Evolutionary conservation across 441 rosid genomes (phyloP).

Genomic region (Jatropha multifida): DNA sequence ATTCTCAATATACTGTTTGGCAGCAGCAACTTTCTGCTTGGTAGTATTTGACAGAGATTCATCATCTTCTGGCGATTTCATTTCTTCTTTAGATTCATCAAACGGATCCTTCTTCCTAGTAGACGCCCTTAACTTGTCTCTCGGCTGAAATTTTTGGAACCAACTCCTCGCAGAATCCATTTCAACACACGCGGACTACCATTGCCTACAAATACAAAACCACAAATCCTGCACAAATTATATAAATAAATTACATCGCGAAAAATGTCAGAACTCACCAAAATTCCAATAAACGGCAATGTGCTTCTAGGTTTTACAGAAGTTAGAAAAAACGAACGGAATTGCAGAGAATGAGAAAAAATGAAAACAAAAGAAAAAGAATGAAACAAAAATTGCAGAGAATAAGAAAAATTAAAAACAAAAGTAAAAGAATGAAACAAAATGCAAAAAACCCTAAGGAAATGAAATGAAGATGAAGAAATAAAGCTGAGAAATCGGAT

Average conservation of each 20-base stretch:
- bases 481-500: constrained; percentile 40
- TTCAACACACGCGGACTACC: background rate
- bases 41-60: constrained; percentile 66
- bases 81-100: constrained; percentile 29
- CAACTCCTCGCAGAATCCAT: constrained; percentile 97
- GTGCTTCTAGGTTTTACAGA: background rate
- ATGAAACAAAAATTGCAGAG: background rate
- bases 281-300: background rate
- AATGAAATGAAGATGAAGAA: background rate
- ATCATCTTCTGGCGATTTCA: constrained; percentile 36
- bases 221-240: too few relatives aligned
- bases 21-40: constrained; percentile 87
- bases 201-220: background rate
- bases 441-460: background rate
- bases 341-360: background rate
- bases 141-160: constrained; percentile 79
- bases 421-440: background rate
- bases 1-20: constrained; percentile 92
- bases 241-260: too few relatives aligned
- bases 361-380: background rate
- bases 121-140: constrained; percentile 56
- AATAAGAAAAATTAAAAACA: background rate
- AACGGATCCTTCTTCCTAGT: constrained; percentile 44
- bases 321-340: too few relatives aligned
- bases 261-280: background rate